A percentile compares a stretch with the other conserved stretches of the same genome.
phyloP scores from a whole-genome alignment of 1,284 basidiomycete species.

The Pseudomicrostroma phylloplanum region DNA sequence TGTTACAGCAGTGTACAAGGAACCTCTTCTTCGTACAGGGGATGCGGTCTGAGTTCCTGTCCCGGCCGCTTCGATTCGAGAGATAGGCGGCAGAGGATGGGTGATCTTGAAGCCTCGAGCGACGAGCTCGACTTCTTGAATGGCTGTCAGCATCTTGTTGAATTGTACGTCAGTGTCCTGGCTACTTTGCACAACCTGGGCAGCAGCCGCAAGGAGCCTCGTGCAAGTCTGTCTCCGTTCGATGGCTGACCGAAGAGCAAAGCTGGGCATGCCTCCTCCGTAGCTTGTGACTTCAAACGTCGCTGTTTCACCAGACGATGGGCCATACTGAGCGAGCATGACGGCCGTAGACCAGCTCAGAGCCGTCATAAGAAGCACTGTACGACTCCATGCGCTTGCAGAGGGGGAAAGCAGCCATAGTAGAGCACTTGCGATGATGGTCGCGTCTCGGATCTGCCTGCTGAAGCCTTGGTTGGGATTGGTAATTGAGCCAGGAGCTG shows the following conservation, averaged over 20 bases:
- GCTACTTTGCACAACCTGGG: slow-evolving; percentile 25
- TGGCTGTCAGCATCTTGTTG: slow-evolving; percentile 40
- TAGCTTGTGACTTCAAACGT: not conserved
- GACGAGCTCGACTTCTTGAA: slow-evolving; percentile 48
- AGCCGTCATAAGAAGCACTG: not conserved
- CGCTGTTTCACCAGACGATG: slow-evolving; percentile 1
- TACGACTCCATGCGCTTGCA: not conserved
- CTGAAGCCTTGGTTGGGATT: not conserved
- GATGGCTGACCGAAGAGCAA: not conserved
- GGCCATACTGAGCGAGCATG: not conserved
- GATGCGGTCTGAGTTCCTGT: not conserved
- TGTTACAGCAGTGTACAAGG: slow-evolving; percentile 5
- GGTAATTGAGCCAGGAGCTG: not conserved
- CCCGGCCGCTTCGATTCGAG: slow-evolving; percentile 39
- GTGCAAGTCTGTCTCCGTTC: not conserved
- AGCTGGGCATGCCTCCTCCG: not conserved
- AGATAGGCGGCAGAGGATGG: slow-evolving; percentile 45
- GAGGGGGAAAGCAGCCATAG: not conserved
- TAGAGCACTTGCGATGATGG: not conserved
- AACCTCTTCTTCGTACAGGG: not conserved
- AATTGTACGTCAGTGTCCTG: slow-evolving; percentile 33
- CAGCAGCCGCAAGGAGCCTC: not conserved
- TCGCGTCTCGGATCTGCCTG: not conserved
- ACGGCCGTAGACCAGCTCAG: not conserved
- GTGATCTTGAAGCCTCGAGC: slow-evolving; percentile 42